Conservation (phyloP, 1,139 yeast species). For the Saccharomyces hybrid region DNA sequence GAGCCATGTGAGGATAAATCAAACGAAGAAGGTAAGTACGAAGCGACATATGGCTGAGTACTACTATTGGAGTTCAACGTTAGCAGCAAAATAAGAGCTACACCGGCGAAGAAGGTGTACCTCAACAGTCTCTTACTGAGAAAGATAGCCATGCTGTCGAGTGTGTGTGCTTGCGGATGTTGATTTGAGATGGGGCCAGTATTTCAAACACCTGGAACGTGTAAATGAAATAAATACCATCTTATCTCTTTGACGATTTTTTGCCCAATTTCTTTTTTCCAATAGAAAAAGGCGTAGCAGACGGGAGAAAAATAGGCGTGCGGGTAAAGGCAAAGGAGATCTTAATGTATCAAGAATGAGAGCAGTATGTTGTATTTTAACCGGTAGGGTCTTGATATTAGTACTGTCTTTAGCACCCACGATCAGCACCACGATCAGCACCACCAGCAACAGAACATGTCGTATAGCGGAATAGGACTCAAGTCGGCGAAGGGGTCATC, state of each 20-base stretch:
- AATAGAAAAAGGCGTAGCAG: not conserved
- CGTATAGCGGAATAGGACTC: conserved; percentile 27
- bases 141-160: conserved; percentile 11
- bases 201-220: not conserved
- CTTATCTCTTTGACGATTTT: not conserved
- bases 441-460: conserved; percentile 10
- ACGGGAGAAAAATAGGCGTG: not conserved
- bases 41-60: not conserved
- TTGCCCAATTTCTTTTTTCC: not conserved
- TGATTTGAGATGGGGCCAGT: not conserved
- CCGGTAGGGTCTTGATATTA: not conserved
- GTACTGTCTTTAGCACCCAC: not conserved
- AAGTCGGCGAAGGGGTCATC: conserved; percentile 29
- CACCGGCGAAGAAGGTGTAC: conserved; percentile 4
- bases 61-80: conserved; percentile 7
- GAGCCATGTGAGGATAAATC: conserved; percentile 1
- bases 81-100: conserved; percentile 5
- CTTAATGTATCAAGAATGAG: not conserved
- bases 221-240: not conserved
- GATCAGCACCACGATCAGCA: not conserved
- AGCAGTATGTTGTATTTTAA: not conserved
- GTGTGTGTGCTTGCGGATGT: not conserved
- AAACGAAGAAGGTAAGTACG: conserved; percentile 4
- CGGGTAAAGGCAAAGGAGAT: not conserved
- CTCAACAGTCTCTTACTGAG: conserved; percentile 15